Base-by-base conservation (phyloP, 2,329 filamentous ascomycete species). In the Paraconiothyrium sp. region DNA sequence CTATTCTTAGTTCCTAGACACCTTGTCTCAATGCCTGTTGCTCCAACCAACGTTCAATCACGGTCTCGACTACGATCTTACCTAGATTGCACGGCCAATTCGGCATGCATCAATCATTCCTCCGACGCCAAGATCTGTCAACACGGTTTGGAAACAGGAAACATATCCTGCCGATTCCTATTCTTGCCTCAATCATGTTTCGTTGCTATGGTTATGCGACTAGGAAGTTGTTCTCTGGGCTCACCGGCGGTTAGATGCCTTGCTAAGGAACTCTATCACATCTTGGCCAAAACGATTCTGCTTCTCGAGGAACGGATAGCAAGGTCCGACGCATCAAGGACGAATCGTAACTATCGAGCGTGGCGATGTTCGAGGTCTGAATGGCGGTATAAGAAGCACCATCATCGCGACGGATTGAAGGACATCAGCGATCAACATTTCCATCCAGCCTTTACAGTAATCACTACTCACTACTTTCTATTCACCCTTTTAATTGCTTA, bases 351-450 rank as follows among this genome's bases (percentile, higher is more conserved):
- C 39, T 27, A 14, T 43, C n/a, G 22, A 22, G 9, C 49, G 20
- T 55, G 30, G 22, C 34, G 30, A 37, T 43, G 32, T 30, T 54
- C 11, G 22, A 22, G 4, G 34, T 20, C 34, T 24, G 24, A n/a
- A 22, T 30, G 54, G 49, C 14, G 56, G 71, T 77, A 77, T 77
- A 76, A 76, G 74, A 60, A 58, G 54, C 47, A 55, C 46, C 59
- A 58, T 46, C 37, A 58, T 55, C 64, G 62, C 72, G 54, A 63
- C 61, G 58, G 27, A 46, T 63, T 62, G 65, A 69, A 71, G 57
- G 63, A 51, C 70, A 77, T 76, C 70, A 77, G 67, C 68, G 70
- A 69, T 69, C 72, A 75, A 62, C 65, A 69, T 74, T 74, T 70
- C 69, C 74, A 71, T 67, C 69, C 70, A 75, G 66, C 67, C 63